A percentile compares a stretch with the other conserved stretches of the same genome.
phyloP scores from a whole-genome alignment of 148 eudicot species.

The Chenopodium berlandieri region DNA sequence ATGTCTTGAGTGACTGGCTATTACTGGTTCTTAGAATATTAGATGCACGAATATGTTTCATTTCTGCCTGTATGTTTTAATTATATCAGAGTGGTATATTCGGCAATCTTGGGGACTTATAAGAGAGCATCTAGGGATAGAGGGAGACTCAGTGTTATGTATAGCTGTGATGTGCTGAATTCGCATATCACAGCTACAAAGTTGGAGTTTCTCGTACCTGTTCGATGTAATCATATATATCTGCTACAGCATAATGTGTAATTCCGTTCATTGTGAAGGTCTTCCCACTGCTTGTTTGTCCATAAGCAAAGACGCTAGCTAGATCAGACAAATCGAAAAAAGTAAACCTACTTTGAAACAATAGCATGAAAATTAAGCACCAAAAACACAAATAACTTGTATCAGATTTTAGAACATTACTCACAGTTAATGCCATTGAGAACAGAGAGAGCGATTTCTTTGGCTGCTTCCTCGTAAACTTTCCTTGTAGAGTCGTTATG shows the following conservation, averaged over 20 bases:
- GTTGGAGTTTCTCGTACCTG: constrained; percentile 29
- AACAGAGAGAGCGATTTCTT: constrained; percentile 73
- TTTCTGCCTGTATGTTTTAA: not conserved
- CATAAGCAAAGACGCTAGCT: constrained; percentile 91
- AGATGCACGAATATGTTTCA: constrained; percentile 1
- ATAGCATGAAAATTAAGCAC: not conserved
- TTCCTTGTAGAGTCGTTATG: constrained; percentile 51
- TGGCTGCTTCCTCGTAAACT: constrained; percentile 78
- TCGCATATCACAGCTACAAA: not conserved
- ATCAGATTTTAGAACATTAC: constrained; percentile 21
- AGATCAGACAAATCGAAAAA: not conserved
- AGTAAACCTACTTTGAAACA: not conserved
- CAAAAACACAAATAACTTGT: not conserved
- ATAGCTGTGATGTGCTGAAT: not conserved
- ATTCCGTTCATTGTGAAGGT: constrained; percentile 83
- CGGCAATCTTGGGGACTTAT: not conserved
- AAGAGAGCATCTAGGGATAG: not conserved
- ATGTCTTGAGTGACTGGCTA: not conserved
- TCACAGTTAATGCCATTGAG: constrained; percentile 74
- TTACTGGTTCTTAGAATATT: not conserved
- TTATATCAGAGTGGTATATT: not conserved
- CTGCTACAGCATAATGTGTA: constrained; percentile 59
- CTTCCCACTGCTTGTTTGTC: constrained; percentile 95
- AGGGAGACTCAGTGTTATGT: not conserved
- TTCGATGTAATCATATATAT: constrained; percentile 58